Base-by-base conservation (phyloP, 2,329 filamentous ascomycete species). In the Huntiella bhutanensis region DNA sequence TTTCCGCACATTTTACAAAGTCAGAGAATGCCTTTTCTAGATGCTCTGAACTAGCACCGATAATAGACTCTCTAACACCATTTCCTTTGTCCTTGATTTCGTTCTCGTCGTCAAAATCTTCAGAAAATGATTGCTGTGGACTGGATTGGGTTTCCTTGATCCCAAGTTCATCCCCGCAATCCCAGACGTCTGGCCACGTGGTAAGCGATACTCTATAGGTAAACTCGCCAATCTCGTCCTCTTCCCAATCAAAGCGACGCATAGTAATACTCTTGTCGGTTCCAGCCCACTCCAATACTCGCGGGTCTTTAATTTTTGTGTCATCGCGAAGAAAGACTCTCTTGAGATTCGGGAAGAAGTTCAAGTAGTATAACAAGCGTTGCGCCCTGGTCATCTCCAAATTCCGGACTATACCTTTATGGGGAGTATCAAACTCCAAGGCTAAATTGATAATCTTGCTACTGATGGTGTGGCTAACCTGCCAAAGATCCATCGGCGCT, bases 371-470 rank as follows among this genome's bases (percentile, higher is more conserved):
- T 13, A 49, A 41, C n/a, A 34, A 22, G 5, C 8, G 15, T 28
- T 28, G 22, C 22, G 22, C 22, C 22, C 22, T 28, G 3, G 22
- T 28, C 22, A 28, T 1, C 1, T 10, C 6, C 3, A 6, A 10
- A 8, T 7, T 3, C 22, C 8, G 22, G 16, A n/a, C 4, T 3
- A 4, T 2, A 6, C 16, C 12, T 7, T 2, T 22, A 16, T 33
- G 39, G 8, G 40, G 5, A 22, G 6, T 19, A n/a, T 44, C 34
- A 8, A 42, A 19, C 8, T 13, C n/a, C 19, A 49, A 2, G 3
- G 33, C 47, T 6, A 49, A 16, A 17, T 49, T 49, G 16, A 43
- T 34, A 17, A 49, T 46, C 22, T 34, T 46, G 40, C 43, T 40
- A 3, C 22, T 40, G 4, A 28, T 19, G 3, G 43, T 35, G 4